Evolutionary conservation across 768 basidiomycete genomes (phyloP), one percentile per base, ranked within the genome.

Genomic region (Phaffia tasmanica): DNA sequence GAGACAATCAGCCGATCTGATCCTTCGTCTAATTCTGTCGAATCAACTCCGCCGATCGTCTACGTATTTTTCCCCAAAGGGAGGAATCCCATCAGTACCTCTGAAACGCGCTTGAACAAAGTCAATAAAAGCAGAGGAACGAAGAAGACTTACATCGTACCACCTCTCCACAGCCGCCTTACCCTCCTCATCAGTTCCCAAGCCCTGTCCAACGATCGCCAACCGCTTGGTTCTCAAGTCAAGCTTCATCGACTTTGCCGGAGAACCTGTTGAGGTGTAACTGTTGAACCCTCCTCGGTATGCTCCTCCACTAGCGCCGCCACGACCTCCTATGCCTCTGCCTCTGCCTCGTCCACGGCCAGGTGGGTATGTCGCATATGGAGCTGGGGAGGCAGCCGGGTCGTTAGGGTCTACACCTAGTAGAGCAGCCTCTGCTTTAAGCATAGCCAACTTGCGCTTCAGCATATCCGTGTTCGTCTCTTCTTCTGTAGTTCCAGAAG

Each of bases 31-130:
- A 75, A 73, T 60, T 86, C 82, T 30, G 86, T 76, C 2, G 82
- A 81, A 30, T 89, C 89, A 64, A 90, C 74, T 70, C 85, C 86
- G 27, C 86, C 87, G 1, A 81, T 81, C 16, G 82, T 81, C 87
- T 88, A 68, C 25, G 65, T 68, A 51, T 48, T 16, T 16, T 29
- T 42, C 15, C 57, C 32, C 32, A 25, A 3, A 57, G 53, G 49
- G 25, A 27, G 32, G 15, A 46, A 49, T 29, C 15, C 14, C 2
- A n/a, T 23, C 21, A 25, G 35, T 30, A 8, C 57, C n/a, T 32
- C 35, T 59, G 7, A 15, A 27, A 21, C 6, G 32, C 29, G 32
- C 1, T 61, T 49, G 61, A 50, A 23, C 9, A 9, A 15, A 42
- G 19, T 30, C 27, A 53, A 72, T 54, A 62, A 67, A 29, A 70